Evolutionary conservation across 345 rosid species (phyloP).

Genomic region (Firmiana major): DNA sequence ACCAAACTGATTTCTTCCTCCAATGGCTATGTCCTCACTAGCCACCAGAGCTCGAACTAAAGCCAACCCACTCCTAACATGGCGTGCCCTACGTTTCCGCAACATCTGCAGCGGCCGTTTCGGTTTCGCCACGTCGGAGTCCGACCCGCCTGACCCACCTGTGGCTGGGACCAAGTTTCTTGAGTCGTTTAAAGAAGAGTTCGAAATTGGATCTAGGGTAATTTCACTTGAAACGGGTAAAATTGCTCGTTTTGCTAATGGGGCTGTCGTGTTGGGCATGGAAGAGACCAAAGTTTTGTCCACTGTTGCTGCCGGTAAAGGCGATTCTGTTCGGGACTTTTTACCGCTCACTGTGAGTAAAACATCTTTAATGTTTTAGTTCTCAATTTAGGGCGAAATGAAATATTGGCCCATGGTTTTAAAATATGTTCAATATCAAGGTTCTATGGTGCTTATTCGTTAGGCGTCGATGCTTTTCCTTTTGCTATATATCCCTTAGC

Average conservation of each 20-base stretch:
- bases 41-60: conserved; percentile 45
- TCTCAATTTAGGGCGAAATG: neutral
- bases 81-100: conserved; percentile 55
- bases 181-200: conserved; percentile 73
- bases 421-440: neutral
- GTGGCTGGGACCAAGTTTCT: conserved; percentile 58
- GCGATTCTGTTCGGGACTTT: conserved; percentile 59
- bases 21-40: conserved; percentile 44
- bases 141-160: conserved; percentile 26
- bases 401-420: neutral
- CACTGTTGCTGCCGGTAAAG: conserved; percentile 68
- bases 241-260: conserved; percentile 87
- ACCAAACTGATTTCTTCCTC: neutral
- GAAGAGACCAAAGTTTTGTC: conserved; percentile 78
- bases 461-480: too few relatives aligned
- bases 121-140: conserved; percentile 48
- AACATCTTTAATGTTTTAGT: neutral
- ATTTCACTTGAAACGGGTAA: conserved; percentile 84
- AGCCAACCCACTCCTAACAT: conserved; percentile 42
- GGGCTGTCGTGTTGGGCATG: conserved; percentile 73
- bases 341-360: conserved; percentile 79
- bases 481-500: neutral
- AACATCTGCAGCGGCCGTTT: conserved; percentile 56
- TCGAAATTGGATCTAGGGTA: conserved; percentile 73
- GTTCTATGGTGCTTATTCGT: neutral